A percentile compares a stretch with the other conserved stretches of the same genome.
Evolutionary conservation across 495 filamentous ascomycete genomes (phyloP).

Genomic region (Opeltia flavorubescens): DNA sequence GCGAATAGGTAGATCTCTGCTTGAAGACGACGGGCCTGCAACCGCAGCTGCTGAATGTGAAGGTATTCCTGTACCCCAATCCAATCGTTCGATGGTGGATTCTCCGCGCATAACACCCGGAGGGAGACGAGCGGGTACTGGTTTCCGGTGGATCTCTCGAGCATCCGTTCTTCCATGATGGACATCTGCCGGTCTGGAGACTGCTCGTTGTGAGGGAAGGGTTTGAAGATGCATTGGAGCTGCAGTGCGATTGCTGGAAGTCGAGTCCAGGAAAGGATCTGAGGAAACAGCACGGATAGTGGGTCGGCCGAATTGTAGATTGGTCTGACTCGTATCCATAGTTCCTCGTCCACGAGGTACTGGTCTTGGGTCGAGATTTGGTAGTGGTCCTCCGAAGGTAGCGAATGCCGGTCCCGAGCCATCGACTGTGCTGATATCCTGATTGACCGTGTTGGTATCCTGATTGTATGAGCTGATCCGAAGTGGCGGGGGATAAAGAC

Average conservation of each 20-base stretch:
- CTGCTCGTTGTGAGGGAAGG: neutral
- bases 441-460: neutral
- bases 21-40: constrained; percentile 15
- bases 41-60: constrained; percentile 14
- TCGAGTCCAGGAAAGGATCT: constrained; percentile 13
- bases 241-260: neutral
- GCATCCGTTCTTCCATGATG: neutral
- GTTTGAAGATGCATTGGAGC: neutral
- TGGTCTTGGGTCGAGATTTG: neutral
- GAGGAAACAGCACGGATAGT: constrained; percentile 6
- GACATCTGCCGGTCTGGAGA: neutral
- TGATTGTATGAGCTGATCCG: constrained; percentile 3
- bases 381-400: constrained; percentile 1
- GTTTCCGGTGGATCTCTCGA: constrained; percentile 5
- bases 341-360: constrained; percentile 5
- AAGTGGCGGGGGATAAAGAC: constrained; percentile 11
- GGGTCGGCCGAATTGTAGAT: constrained; percentile 6
- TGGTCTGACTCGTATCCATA: constrained; percentile 13
- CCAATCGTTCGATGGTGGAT: neutral
- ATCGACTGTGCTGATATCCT: constrained; percentile 1
- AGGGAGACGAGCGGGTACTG: constrained; percentile 8
- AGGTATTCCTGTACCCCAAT: neutral
- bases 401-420: neutral
- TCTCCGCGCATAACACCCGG: constrained; percentile 6
- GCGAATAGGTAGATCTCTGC: neutral